Percentiles rank a stretch among this genome's conserved stretches.
Evolutionary conservation across 192 early-diverging fungal species (phyloP).

Genomic region (Backusella liffmaniae): DNA sequence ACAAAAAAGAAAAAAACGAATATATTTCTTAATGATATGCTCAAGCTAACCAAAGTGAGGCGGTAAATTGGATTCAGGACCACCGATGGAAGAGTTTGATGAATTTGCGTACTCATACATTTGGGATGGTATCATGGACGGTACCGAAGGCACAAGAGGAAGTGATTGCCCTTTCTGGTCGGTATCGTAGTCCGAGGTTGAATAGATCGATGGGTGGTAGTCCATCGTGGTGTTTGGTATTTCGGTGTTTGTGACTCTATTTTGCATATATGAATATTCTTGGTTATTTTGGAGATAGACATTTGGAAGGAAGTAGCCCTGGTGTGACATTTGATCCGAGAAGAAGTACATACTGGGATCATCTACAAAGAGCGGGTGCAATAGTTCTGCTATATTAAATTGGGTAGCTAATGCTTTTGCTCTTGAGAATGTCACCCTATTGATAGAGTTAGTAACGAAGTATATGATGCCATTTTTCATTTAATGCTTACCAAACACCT

Average conservation of each 20-base stretch:
- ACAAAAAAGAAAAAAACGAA: neutral
- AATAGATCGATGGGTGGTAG: neutral
- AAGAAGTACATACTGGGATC: slow-evolving; percentile 69
- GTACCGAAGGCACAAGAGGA: neutral
- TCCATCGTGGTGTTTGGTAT: neutral
- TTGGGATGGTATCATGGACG: neutral
- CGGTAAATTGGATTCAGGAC: neutral
- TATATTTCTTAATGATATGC: slow-evolving; percentile 1
- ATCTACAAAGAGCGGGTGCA: slow-evolving; percentile 73
- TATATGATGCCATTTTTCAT: neutral
- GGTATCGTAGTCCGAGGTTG: neutral
- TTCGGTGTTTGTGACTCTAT: neutral
- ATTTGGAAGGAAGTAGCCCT: slow-evolving; percentile 6
- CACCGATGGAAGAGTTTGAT: neutral
- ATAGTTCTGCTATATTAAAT: slow-evolving; percentile 65
- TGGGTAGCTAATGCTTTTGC: slow-evolving; percentile 59
- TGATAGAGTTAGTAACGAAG: slow-evolving; percentile 3
- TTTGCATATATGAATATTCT: neutral
- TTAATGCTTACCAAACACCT: slow-evolving; percentile 53
- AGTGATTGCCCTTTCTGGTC: neutral
- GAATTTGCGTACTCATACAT: slow-evolving; percentile 9
- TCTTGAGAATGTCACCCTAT: slow-evolving; percentile 59
- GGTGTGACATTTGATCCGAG: slow-evolving; percentile 12
- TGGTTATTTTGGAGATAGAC: slow-evolving; percentile 24
- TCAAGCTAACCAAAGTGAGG: neutral